Evolutionary conservation across 2,329 filamentous ascomycete genomes (phyloP), one percentile per base, ranked within the genome.

Genomic region (Beauveria scarabaeidicola): DNA sequence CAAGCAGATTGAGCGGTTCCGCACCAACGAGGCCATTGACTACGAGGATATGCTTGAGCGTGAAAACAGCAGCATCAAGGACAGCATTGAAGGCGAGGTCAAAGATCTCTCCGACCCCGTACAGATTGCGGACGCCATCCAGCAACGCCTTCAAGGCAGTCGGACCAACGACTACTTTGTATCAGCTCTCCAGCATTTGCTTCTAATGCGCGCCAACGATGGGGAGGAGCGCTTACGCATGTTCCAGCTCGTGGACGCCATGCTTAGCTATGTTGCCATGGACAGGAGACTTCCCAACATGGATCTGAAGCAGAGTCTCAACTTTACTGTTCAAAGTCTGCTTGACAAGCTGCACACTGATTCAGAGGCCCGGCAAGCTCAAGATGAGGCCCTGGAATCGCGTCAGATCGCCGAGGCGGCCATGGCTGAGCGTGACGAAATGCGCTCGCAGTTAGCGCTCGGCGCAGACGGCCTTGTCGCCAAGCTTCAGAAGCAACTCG

Each of bases 211-310:
- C 60, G 89, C 96, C 69, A 94, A 91, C 64, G 91, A 95, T 67
- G 88, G 89, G 52, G 94, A 97, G 70, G 94, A 99, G 73, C 86
- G 91, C 15, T 76, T 97, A 63, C 87, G 91, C 52, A 94, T 97
- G 88, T 99, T 97, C 75, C 94, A 97, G 77, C 84, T 99, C 29
- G 92, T 97, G 29, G 94, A 99, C 74, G 88, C 90, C n/a, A 97
- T 97, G 91, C 85, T 99, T 65, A 96, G 91, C 74, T 97, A 97
- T 73, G 93, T 99, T 63, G 93, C 93, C 67, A 99, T 99, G 93
- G 94, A 99, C 73, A 85, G 94, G 69, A 84, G 94, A 64, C 75
- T 97, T 64, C 94, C 94, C 43, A 93, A 99, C 73, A 93, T 97
- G 86, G 94, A 99, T 72, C 83, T 99, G 61, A 97, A 97, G 77